Evolutionary conservation across 129 eudicot genomes (phyloP), one percentile per base, ranked within the genome.

Genomic region (Tagetes patula): DNA sequence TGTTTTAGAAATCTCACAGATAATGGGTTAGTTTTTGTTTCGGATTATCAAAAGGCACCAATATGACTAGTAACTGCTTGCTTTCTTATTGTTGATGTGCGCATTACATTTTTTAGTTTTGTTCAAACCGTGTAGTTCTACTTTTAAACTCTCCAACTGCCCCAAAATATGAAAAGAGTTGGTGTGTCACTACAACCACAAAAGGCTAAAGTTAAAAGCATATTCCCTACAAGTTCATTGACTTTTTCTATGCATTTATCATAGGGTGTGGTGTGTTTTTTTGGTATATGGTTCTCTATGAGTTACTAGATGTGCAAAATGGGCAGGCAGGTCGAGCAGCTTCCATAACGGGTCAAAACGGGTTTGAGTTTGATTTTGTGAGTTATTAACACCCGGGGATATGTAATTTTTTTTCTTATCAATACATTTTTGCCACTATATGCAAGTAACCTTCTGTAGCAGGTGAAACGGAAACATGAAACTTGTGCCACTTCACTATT

Each of bases 261-360:
- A 2, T 60, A 60, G 66, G 66, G 43, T 34, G 42, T 60, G 41
- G 43, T 60, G 66, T 60, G 9, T 60, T 60, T 33, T 56, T 27
- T 56, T 56, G 12, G 43, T 60, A 60, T 60, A 60, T 60, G 37
- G 11, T 34, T 60, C 10, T 47, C n/a, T 47, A 47, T 10, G n/a
- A 47, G 52, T 47, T 47, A 2, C 42, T 56, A 27, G 39, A 30
- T 56, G 36, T 31, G 38, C 37, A 60, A 60, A 60, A 10, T 60
- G 40, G 65, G 41, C 14, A 55, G 62, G 62, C 20, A 3, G 9
- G n/a, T n/a, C n/a, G n/a, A 13, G 62, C 36, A 55, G 62, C 62
- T 55, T 55, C 34, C 2, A 37, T 30, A 30, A 55, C 30, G 13
- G 38, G 63, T 56, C 13, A 8, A 30, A 55, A 56, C 6, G 38